phyloP scores from a whole-genome alignment of 768 basidiomycete species.

The Tulasnella sp. region DNA sequence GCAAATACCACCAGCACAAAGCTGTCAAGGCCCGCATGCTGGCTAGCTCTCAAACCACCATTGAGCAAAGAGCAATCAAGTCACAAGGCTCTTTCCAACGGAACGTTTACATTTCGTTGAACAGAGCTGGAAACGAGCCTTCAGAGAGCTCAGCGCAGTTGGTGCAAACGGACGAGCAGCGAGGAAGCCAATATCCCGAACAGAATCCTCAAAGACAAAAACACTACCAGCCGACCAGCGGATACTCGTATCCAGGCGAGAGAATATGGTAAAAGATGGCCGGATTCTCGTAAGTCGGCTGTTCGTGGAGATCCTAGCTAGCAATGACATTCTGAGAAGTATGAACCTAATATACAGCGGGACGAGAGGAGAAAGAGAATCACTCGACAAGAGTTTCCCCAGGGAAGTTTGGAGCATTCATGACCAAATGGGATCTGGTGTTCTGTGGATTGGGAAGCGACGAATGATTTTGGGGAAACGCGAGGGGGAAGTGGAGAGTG shows the following conservation, averaged over 20 bases:
- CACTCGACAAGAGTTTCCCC: neutral
- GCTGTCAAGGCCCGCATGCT: neutral
- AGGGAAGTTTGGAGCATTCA: neutral
- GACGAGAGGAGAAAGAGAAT: neutral
- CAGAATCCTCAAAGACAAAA: neutral
- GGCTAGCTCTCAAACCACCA: neutral
- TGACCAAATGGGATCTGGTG: neutral
- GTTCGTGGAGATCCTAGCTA: neutral
- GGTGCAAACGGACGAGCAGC: neutral
- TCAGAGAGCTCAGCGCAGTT: neutral
- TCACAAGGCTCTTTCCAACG: neutral
- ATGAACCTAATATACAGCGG: neutral
- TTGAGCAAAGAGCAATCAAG: neutral
- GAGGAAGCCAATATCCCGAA: neutral
- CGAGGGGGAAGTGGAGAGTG: neutral
- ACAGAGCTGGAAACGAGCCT: neutral
- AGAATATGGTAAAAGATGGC: neutral
- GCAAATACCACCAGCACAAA: neutral
- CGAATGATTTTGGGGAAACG: neutral
- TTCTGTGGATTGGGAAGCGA: neutral
- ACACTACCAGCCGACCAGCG: neutral
- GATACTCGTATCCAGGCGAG: neutral
- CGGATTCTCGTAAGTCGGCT: neutral
- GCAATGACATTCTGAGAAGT: neutral
- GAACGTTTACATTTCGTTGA: neutral